Evolutionary conservation across 192 early-diverging fungal genomes (phyloP).

Genomic region (Backusella circina): DNA sequence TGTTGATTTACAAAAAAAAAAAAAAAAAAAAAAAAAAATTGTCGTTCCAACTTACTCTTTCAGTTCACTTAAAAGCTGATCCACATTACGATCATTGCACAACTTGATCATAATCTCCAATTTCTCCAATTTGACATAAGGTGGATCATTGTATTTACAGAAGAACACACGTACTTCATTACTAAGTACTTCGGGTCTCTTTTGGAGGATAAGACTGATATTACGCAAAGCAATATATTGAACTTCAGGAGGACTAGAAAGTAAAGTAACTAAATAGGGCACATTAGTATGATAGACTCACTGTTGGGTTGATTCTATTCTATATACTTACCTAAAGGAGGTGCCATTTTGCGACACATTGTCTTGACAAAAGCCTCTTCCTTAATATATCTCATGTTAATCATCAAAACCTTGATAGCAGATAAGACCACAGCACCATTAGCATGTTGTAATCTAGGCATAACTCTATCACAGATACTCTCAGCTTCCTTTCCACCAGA

Average conservation of each 20-base stretch:
- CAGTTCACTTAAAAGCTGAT: conserved; percentile 90
- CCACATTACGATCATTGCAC: conserved; percentile 80
- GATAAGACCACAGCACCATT: conserved; percentile 95
- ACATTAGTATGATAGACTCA: background rate
- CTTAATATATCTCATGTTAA: conserved; percentile 63
- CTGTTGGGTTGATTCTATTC: background rate
- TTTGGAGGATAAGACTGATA: conserved; percentile 93
- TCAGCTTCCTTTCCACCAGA: conserved; percentile 78
- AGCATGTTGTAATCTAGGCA: conserved; percentile 92
- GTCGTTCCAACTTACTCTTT: conserved; percentile 92
- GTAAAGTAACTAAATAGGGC: conserved; percentile 64
- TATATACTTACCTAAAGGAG: conserved; percentile 72
- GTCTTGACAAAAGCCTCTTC: conserved; percentile 69
- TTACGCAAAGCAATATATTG: conserved; percentile 97
- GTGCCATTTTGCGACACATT: conserved; percentile 88
- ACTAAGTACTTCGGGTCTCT: conserved; percentile 76
- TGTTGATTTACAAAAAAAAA: no score
- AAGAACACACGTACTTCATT: conserved; percentile 97
- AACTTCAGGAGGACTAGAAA: conserved; percentile 88
- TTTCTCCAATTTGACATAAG: conserved; percentile 96
- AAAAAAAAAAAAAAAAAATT: no score
- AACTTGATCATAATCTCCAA: conserved; percentile 91
- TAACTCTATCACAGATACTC: conserved; percentile 83
- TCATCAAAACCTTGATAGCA: conserved; percentile 82
- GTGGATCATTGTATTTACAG: conserved; percentile 98